Conservation (phyloP, 2,329 filamentous ascomycete species). For the Curvularia sp. region DNA sequence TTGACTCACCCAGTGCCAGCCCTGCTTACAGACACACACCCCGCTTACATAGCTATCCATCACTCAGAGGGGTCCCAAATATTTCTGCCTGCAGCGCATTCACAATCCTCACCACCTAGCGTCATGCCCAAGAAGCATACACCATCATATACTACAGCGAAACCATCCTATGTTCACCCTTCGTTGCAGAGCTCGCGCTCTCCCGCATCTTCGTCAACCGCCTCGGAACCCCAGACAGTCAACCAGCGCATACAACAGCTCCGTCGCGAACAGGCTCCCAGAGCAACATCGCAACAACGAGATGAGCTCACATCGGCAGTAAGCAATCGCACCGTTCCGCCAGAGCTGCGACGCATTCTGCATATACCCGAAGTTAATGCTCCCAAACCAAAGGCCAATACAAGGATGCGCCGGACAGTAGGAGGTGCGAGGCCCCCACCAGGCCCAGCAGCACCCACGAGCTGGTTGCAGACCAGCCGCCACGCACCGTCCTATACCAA, state of each 20-base stretch:
- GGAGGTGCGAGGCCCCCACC: conserved; percentile 45
- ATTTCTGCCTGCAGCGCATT: conserved; percentile 6
- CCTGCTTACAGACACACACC: conserved; percentile 15
- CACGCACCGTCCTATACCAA: conserved; percentile 35
- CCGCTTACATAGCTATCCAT: conserved; percentile 12
- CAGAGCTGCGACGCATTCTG: conserved; percentile 54
- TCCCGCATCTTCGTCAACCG: conserved; percentile 30
- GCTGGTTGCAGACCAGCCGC: conserved; percentile 52
- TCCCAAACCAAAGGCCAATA: conserved; percentile 54
- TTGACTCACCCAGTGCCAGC: conserved; percentile 17
- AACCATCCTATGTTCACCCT: conserved; percentile 52
- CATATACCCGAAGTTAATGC: conserved; percentile 56
- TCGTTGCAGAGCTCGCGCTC: conserved; percentile 44
- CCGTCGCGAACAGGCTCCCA: conserved; percentile 53
- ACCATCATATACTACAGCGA: conserved; percentile 52
- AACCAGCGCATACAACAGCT: conserved; percentile 59
- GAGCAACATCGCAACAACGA: conserved; percentile 52
- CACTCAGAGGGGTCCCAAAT: conserved; percentile 3
- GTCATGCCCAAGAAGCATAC: conserved; percentile 59
- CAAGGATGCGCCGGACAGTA: conserved; percentile 35
- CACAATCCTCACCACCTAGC: conserved; percentile 8
- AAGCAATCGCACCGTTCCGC: conserved; percentile 55
- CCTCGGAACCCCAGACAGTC: conserved; percentile 49
- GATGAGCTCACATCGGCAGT: conserved; percentile 54
- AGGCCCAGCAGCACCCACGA: conserved; percentile 57